These are phyloP conservation scores for Neocatenulostroma microsporum DNA, from an alignment of 2,329 filamentous ascomycete genomes.

Conservation along the genomic window DNA sequence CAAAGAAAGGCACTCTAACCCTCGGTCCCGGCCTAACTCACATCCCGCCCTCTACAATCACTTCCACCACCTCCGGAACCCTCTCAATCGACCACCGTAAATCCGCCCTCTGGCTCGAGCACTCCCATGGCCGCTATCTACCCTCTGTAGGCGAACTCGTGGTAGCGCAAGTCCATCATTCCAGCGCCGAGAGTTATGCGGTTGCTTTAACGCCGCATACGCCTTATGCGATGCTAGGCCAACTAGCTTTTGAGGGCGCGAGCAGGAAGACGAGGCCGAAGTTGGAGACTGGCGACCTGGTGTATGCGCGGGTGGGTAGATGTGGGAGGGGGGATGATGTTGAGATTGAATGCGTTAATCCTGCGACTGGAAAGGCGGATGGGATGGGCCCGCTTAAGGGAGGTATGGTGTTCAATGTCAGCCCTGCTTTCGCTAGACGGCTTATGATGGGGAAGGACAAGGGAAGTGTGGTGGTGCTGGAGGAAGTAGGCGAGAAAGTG, in stretches of 20 bases:
- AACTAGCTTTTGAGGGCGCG: conserved; percentile 86
- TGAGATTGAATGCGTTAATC: conserved; percentile 83
- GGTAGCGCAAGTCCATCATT: conserved; percentile 75
- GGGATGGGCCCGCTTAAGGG: conserved; percentile 75
- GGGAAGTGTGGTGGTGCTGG: conserved; percentile 64
- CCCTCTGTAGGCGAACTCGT: conserved; percentile 77
- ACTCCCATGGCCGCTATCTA: conserved; percentile 63
- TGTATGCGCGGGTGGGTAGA: conserved; percentile 77
- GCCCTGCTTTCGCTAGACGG: conserved; percentile 71
- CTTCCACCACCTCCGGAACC: conserved; percentile 59
- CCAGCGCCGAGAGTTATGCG: conserved; percentile 68
- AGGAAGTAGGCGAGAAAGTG: conserved; percentile 72
- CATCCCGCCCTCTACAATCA: conserved; percentile 66
- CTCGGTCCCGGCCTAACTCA: conserved; percentile 79
- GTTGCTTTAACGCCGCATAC: conserved; percentile 63
- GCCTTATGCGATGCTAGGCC: conserved; percentile 62
- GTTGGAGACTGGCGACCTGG: conserved; percentile 64
- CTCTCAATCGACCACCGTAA: conserved; percentile 62
- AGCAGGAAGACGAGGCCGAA: conserved; percentile 85
- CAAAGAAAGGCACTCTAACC: conserved; percentile 58
- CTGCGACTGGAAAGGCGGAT: conserved; percentile 78
- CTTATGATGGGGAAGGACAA: conserved; percentile 48
- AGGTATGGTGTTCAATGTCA: conserved; percentile 80
- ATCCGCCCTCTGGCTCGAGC: conserved; percentile 71
- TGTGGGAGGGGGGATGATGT: conserved; percentile 78